Evolutionary conservation across 2,329 filamentous ascomycete species (phyloP).

Genomic region (Fusarium fracticaudum): DNA sequence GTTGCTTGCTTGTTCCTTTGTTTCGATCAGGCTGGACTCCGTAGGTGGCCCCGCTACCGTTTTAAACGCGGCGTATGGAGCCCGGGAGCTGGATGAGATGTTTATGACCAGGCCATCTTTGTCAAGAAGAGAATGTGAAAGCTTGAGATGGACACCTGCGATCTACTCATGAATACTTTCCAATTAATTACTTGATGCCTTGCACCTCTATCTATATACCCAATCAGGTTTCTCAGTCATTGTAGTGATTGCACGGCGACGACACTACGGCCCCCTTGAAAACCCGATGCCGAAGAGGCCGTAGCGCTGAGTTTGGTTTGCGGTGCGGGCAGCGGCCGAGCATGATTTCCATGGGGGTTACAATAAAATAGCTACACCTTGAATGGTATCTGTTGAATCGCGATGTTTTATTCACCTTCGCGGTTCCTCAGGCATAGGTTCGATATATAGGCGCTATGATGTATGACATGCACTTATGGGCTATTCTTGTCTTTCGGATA

Average conservation of each 20-base stretch:
- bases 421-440: not conserved
- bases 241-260: not conserved
- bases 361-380: not conserved
- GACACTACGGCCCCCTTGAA: conserved; percentile 14
- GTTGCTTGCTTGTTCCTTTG: conserved; percentile 4
- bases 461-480: not conserved
- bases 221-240: not conserved
- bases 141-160: not conserved
- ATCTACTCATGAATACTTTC: not conserved
- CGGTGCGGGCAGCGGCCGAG: conserved; percentile 24
- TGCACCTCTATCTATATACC: not conserved
- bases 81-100: not conserved
- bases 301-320: conserved; percentile 12
- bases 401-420: not conserved
- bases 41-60: conserved; percentile 14
- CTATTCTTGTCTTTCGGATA: not conserved
- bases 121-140: not conserved
- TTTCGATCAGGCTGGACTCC: conserved; percentile 9
- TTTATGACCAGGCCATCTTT: conserved; percentile 1
- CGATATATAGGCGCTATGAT: not conserved
- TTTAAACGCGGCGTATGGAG: conserved; percentile 11
- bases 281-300: conserved; percentile 28
- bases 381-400: no score
- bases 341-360: not conserved
- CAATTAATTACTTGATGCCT: not conserved